A percentile compares a stretch with the other conserved stretches of the same genome.
Evolutionary conservation across 78 protist species (phyloP).

Genomic region (Ministeria vibrans): DNA sequence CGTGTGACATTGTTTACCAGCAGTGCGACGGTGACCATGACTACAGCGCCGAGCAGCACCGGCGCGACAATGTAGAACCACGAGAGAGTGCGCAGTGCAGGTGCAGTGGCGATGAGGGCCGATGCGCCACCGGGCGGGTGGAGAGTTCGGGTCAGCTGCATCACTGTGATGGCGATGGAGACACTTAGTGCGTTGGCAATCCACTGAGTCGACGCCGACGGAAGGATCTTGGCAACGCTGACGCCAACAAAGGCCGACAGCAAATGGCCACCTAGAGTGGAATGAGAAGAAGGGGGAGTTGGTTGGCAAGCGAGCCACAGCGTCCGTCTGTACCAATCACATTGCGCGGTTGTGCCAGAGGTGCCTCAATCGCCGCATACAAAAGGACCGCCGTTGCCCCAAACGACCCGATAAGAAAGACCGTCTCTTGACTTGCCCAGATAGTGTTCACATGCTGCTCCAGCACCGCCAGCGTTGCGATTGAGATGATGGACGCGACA

Average conservation of each 20-base stretch:
- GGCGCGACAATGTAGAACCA: conserved; percentile 31
- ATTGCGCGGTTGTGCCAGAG: conserved; percentile 62
- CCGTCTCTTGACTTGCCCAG: too few species aligned
- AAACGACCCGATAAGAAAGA: conserved; percentile 42
- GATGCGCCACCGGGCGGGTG: conserved; percentile 72
- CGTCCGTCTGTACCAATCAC: too few species aligned
- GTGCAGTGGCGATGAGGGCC: conserved; percentile 26
- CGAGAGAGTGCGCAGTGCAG: conserved; percentile 18
- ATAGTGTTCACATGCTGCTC: too few species aligned
- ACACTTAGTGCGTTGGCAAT: conserved; percentile 24
- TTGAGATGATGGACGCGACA: too few species aligned
- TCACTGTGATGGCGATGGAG: conserved; percentile 26
- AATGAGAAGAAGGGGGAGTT: too few species aligned
- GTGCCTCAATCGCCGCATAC: conserved; percentile 41
- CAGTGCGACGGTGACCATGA: conserved; percentile 33
- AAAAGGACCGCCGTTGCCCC: conserved; percentile 59
- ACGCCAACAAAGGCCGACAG: conserved; percentile 44
- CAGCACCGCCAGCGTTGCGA: too few species aligned
- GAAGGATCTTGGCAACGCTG: not conserved
- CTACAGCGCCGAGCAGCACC: conserved; percentile 18
- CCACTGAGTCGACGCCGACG: not conserved
- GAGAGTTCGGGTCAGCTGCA: conserved; percentile 36
- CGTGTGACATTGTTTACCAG: conserved; percentile 31
- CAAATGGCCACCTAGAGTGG: conserved; percentile 46
- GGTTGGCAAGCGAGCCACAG: too few species aligned